Conservation (phyloP, 176 grass and related monocot genomes). For the Zoysia pacifica region DNA sequence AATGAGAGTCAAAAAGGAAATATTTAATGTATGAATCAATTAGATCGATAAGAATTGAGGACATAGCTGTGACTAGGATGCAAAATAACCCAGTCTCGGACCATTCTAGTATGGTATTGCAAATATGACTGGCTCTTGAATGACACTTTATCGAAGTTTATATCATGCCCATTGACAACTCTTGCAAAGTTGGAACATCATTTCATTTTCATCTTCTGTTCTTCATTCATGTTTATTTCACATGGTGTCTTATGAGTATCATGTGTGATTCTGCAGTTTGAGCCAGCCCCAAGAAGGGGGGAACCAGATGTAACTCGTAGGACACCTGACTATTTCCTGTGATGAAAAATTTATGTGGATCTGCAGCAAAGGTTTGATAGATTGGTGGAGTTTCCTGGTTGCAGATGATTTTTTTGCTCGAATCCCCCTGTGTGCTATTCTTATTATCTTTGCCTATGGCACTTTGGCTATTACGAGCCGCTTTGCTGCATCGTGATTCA, state of each 20-base stretch:
- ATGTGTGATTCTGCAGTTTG: constrained; percentile 56
- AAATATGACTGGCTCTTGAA: background rate
- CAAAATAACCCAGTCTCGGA: background rate
- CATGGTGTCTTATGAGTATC: constrained; percentile 9
- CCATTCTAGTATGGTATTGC: background rate
- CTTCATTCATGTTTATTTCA: constrained; percentile 1
- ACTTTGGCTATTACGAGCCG: constrained; percentile 33
- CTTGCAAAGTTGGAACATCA: background rate
- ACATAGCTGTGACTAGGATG: background rate
- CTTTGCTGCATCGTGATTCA: constrained; percentile 42
- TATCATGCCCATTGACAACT: background rate
- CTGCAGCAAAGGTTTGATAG: constrained; percentile 54
- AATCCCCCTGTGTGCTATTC: constrained; percentile 43
- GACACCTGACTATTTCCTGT: constrained; percentile 93
- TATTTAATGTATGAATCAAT: background rate
- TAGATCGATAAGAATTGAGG: background rate
- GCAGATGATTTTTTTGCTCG: constrained; percentile 49
- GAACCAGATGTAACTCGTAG: constrained; percentile 93
- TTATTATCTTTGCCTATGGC: constrained; percentile 50
- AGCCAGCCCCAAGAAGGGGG: constrained; percentile 88
- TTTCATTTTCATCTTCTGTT: background rate
- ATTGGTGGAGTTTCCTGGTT: constrained; percentile 49
- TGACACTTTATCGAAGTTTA: background rate
- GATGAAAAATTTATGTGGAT: constrained; percentile 37
- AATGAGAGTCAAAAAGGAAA: background rate